Percentiles rank a stretch among this genome's conserved stretches.
Conservation (phyloP, 2,329 filamentous ascomycete genomes). For the Colletotrichum sansevieriae region DNA sequence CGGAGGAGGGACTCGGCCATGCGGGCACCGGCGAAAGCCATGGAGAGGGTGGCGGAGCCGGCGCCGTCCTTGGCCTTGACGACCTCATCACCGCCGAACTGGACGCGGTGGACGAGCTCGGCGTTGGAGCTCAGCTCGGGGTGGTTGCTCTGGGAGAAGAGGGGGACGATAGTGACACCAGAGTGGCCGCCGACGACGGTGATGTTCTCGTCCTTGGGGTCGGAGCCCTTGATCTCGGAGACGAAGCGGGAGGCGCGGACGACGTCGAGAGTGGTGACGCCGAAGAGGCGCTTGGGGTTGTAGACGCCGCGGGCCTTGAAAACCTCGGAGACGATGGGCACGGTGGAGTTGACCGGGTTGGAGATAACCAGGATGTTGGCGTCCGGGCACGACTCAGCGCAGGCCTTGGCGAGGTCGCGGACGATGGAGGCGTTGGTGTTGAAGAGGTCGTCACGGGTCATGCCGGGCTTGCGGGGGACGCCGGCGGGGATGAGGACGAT, state of each 20-base stretch:
- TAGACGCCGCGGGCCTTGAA: slow-evolving; percentile 97
- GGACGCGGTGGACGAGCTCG: slow-evolving; percentile 90
- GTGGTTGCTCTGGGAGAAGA: slow-evolving; percentile 95
- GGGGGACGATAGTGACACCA: slow-evolving; percentile 96
- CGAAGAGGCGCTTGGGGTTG: slow-evolving; percentile 99
- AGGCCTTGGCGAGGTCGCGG: slow-evolving; percentile 96
- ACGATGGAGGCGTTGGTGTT: slow-evolving; percentile 99
- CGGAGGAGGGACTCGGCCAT: slow-evolving; percentile 93
- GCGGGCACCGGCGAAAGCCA: slow-evolving; percentile 93
- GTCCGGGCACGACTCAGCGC: slow-evolving; percentile 87
- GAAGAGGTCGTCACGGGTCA: slow-evolving; percentile 99
- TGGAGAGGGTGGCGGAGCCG: slow-evolving; percentile 96
- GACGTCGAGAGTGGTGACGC: slow-evolving; percentile 98
- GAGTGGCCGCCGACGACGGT: slow-evolving; percentile 97
- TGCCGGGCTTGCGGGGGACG: slow-evolving; percentile 98
- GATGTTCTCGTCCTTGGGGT: slow-evolving; percentile 94
- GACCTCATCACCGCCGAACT: slow-evolving; percentile 99
- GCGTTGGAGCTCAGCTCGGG: slow-evolving; percentile 83
- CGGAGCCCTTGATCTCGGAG: slow-evolving; percentile 89
- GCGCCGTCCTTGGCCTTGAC: slow-evolving; percentile 99
- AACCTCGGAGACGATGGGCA: slow-evolving; percentile 96
- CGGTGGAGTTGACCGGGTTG: slow-evolving; percentile 99
- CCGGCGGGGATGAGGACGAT: slow-evolving; percentile 98
- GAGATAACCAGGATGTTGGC: slow-evolving; percentile 98
- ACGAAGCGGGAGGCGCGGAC: slow-evolving; percentile 99